Conservation (phyloP, 257 asterid species). For the Fraxinus anomala region DNA sequence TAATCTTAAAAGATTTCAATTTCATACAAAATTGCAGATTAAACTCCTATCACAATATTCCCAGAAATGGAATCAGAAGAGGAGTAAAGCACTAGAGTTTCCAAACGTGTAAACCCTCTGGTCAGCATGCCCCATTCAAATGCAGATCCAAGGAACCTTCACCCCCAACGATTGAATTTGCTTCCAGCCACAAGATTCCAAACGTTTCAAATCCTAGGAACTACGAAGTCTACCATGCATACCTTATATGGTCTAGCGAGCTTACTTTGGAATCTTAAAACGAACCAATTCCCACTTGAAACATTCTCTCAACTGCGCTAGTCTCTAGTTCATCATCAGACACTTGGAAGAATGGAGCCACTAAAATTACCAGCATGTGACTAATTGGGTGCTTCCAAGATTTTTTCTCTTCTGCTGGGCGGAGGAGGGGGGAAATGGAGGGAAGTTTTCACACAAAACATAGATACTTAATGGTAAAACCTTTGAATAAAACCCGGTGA, state of each 20-base stretch:
- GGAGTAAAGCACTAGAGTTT: not conserved
- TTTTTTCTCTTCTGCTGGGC: not conserved
- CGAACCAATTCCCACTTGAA: not conserved
- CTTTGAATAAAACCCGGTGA: not conserved
- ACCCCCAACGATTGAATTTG: not conserved
- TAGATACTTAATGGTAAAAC: not conserved
- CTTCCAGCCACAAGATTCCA: not conserved
- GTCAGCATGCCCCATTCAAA: not conserved
- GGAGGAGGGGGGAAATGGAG: not conserved
- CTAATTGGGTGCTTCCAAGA: not conserved
- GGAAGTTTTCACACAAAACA: not conserved
- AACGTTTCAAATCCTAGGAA: not conserved
- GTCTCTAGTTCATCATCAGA: not conserved
- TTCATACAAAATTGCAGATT: slow-evolving; percentile 1
- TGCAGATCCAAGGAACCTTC: not conserved
- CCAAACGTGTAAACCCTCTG: not conserved
- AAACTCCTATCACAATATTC: not conserved
- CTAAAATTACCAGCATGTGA: not conserved
- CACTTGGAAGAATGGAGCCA: not conserved
- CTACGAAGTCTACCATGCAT: not conserved
- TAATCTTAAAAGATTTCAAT: not conserved
- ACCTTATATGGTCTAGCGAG: not conserved
- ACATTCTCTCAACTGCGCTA: not conserved
- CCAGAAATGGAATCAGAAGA: not conserved
- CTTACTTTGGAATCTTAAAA: not conserved